A percentile compares a stretch with the other conserved stretches of the same genome.
phyloP scores from a whole-genome alignment of 2,329 filamentous ascomycete species.

The Verticillium nubilum region DNA sequence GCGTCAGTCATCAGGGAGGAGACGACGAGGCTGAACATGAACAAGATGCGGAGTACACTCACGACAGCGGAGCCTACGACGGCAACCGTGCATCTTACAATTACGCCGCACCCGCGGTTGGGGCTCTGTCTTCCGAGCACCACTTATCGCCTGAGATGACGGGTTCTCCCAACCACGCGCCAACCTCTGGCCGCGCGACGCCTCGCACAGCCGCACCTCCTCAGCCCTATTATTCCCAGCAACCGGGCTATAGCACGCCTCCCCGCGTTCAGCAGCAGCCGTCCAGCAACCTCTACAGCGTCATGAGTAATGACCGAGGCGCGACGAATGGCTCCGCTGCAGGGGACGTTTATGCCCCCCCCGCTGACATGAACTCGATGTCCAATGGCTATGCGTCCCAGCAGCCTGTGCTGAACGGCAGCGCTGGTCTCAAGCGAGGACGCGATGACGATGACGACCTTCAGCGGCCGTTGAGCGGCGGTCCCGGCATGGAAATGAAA shows the following conservation, averaged over 20 bases:
- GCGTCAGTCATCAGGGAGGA: conserved; percentile 44
- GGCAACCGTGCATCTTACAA: conserved; percentile 69
- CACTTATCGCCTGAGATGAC: conserved; percentile 80
- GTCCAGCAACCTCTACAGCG: conserved; percentile 80
- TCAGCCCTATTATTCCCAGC: conserved; percentile 67
- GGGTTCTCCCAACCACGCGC: conserved; percentile 73
- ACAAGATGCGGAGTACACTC: conserved; percentile 79
- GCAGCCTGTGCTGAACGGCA: conserved; percentile 61
- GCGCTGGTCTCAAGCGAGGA: conserved; percentile 39
- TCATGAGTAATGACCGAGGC: conserved; percentile 76
- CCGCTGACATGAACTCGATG: conserved; percentile 54
- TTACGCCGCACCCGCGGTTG: conserved; percentile 66
- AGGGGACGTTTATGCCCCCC: conserved; percentile 65
- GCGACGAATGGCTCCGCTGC: conserved; percentile 59
- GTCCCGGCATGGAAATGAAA: conserved; percentile 59
- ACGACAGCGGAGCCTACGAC: conserved; percentile 72
- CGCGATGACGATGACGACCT: conserved; percentile 55
- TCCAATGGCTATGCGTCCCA: conserved; percentile 60
- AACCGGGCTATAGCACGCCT: conserved; percentile 70
- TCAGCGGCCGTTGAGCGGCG: conserved; percentile 55
- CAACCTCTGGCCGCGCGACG: conserved; percentile 77
- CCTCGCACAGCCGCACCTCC: conserved; percentile 71
- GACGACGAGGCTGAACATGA: conserved; percentile 72
- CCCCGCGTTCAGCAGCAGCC: conserved; percentile 61
- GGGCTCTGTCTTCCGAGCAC: conserved; percentile 64